Evolutionary conservation across 2,329 filamentous ascomycete genomes (phyloP).

Genomic region (Penicillium freii): DNA sequence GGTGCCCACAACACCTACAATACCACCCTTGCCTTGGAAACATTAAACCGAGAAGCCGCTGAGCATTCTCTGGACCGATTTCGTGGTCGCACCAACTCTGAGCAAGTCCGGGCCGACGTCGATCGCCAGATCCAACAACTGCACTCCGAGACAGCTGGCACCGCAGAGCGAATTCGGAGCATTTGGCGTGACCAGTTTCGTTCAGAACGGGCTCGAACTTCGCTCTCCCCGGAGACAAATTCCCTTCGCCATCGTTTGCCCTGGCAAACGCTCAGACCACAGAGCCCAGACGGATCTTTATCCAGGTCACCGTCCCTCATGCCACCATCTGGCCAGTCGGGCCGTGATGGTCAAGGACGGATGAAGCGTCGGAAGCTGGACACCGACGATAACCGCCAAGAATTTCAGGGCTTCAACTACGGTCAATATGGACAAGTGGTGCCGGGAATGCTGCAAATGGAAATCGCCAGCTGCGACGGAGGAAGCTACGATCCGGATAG

Average conservation of each 20-base stretch:
- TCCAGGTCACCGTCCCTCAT: slow-evolving; percentile 27
- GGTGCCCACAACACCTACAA: slow-evolving; percentile 30
- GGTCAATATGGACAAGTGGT: slow-evolving; percentile 86
- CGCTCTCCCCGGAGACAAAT: slow-evolving; percentile 10
- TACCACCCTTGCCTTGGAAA: slow-evolving; percentile 37
- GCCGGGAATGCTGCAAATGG: slow-evolving; percentile 76
- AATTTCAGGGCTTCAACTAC: slow-evolving; percentile 65
- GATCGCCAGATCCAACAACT: slow-evolving; percentile 28
- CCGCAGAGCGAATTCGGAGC: slow-evolving; percentile 15
- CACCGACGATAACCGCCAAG: slow-evolving; percentile 54
- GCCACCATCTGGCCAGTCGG: slow-evolving; percentile 23
- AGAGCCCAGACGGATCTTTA: slow-evolving; percentile 21
- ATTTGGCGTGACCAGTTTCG: slow-evolving; percentile 13
- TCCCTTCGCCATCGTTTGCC: background rate
- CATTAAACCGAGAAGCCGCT: slow-evolving; percentile 41
- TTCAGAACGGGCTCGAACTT: slow-evolving; percentile 15
- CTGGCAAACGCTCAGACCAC: slow-evolving; percentile 20
- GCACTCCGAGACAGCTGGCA: slow-evolving; percentile 10
- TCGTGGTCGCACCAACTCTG: slow-evolving; percentile 25
- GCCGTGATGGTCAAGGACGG: slow-evolving; percentile 45
- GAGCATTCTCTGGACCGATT: slow-evolving; percentile 30
- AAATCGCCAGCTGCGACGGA: slow-evolving; percentile 85
- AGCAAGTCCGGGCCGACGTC: slow-evolving; percentile 26
- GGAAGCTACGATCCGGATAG: slow-evolving; percentile 60
- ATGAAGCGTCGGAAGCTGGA: slow-evolving; percentile 71